Conservation (phyloP, 495 filamentous ascomycete species). For the Alectoria sarmentosa region DNA sequence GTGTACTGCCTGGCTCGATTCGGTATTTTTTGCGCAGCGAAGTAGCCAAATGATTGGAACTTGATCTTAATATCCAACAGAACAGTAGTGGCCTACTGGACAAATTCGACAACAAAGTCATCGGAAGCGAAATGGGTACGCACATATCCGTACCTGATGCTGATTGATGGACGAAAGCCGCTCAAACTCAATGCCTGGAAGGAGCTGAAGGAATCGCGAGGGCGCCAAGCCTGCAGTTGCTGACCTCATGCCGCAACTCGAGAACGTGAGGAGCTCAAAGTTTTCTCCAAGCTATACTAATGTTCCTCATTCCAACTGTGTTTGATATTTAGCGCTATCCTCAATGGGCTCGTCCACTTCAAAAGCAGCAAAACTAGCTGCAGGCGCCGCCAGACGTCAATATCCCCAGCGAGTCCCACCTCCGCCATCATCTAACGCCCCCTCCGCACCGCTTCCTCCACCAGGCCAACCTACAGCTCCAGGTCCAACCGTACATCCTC, state of each 20-base stretch:
- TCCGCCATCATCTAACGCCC: constrained; percentile 30
- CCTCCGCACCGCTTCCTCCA: constrained; percentile 26
- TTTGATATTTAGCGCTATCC: too few relatives aligned
- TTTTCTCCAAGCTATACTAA: not conserved
- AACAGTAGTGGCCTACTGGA: too few relatives aligned
- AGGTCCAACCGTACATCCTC: constrained; percentile 33
- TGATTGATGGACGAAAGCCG: not conserved
- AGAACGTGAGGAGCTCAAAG: not conserved
- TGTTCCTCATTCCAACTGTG: not conserved
- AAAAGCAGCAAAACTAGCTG: constrained; percentile 52
- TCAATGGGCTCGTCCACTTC: constrained; percentile 58
- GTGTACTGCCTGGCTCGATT: constrained; percentile 1
- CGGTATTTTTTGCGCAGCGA: not conserved
- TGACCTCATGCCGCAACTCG: constrained; percentile 7
- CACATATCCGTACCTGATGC: not conserved
- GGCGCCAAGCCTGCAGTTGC: constrained; percentile 4
- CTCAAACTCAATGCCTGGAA: too few relatives aligned
- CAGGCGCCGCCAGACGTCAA: constrained; percentile 46
- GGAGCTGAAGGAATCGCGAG: not conserved
- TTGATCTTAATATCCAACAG: not conserved
- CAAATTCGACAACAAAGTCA: too few relatives aligned
- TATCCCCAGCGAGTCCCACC: constrained; percentile 47
- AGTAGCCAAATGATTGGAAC: not conserved
- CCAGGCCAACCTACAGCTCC: constrained; percentile 22
- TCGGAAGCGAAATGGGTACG: too few relatives aligned